Evolutionary conservation across 345 rosid species (phyloP).

Genomic region (Moringa oleifera): DNA sequence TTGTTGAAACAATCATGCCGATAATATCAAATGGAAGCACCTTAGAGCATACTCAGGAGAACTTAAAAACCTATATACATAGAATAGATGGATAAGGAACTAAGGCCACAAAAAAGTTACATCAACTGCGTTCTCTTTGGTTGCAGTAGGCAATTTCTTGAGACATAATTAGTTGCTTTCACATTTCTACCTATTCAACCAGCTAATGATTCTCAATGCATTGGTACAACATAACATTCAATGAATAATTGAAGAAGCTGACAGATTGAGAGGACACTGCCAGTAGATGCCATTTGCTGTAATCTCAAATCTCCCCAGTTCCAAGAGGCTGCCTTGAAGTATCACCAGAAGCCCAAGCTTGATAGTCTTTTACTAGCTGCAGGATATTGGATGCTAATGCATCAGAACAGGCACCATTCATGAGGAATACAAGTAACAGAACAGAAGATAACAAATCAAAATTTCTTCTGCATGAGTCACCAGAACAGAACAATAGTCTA

Average conservation of each 20-base stretch:
- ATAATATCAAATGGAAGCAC: no score
- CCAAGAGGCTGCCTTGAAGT: slow-evolving; percentile 89
- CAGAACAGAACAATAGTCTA: no score
- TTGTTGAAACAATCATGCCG: no score
- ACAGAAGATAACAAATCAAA: background rate
- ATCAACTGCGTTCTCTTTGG: background rate
- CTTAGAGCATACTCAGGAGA: no score
- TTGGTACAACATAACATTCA: background rate
- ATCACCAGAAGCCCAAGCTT: slow-evolving; percentile 91
- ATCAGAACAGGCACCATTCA: background rate
- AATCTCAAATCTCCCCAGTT: slow-evolving; percentile 66
- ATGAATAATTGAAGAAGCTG: background rate
- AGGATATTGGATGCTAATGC: background rate
- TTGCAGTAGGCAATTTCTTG: background rate
- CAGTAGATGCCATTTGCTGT: slow-evolving; percentile 1
- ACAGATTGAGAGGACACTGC: background rate
- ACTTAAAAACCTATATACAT: no score
- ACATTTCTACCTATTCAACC: background rate
- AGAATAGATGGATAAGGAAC: no score
- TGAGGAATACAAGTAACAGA: background rate
- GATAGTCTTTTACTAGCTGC: slow-evolving; percentile 85
- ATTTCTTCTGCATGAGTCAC: no score
- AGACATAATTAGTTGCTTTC: background rate
- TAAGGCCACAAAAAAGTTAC: background rate
- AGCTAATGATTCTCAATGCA: background rate